These are phyloP conservation scores for Solanum habrochaites DNA, from an alignment of 257 asterid species.

Conservation along the genomic window DNA sequence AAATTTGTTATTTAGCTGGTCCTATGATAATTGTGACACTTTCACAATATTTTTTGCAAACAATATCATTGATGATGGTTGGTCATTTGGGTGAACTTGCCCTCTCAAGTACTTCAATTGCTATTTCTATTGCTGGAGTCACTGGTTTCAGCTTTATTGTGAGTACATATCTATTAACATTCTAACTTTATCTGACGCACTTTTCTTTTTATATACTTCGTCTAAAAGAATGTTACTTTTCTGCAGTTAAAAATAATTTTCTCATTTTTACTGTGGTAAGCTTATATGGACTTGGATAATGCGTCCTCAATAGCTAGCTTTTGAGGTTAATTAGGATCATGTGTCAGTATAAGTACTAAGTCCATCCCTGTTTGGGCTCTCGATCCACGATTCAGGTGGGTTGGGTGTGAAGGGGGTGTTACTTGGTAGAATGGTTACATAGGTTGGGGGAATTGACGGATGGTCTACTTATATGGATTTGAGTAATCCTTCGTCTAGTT, in stretches of 20 bases:
- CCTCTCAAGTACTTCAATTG: constrained; percentile 69
- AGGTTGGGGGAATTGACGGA: background rate
- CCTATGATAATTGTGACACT: constrained; percentile 70
- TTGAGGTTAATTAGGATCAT: background rate
- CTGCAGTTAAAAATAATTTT: background rate
- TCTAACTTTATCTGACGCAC: fast-evolving
- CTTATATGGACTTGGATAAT: background rate
- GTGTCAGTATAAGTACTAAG: background rate
- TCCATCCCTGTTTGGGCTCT: background rate
- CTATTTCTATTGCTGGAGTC: constrained; percentile 56
- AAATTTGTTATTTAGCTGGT: constrained; percentile 52
- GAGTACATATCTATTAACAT: background rate
- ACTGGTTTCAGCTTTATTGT: constrained; percentile 78
- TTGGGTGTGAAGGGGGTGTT: background rate
- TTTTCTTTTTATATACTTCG: background rate
- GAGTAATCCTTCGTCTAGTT: background rate
- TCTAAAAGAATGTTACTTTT: background rate
- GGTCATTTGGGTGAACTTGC: constrained; percentile 75
- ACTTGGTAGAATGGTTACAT: background rate
- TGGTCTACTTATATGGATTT: background rate
- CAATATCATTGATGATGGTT: constrained; percentile 57
- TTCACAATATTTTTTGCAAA: constrained; percentile 34
- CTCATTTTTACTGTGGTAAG: background rate
- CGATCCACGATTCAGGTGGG: background rate
- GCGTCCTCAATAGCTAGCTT: background rate